phyloP scores from a whole-genome alignment of 2,329 filamentous ascomycete genomes.

The Cytospora leucostoma region DNA sequence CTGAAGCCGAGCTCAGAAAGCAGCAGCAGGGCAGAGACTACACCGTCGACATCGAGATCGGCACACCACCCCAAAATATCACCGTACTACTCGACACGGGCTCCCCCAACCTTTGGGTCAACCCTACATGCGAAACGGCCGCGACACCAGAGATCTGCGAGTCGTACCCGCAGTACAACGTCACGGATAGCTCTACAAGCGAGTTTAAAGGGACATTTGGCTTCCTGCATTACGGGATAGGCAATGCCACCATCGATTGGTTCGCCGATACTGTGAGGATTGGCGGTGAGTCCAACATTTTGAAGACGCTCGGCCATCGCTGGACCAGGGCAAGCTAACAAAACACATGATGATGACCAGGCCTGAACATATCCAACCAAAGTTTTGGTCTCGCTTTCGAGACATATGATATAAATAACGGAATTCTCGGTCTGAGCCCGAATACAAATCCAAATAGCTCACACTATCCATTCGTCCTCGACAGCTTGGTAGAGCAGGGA shows the following conservation, averaged over 20 bases:
- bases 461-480: slow-evolving; percentile 56
- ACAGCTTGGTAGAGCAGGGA: slow-evolving; percentile 49
- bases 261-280: slow-evolving; percentile 50
- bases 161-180: slow-evolving; percentile 48
- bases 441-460: slow-evolving; percentile 33
- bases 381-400: slow-evolving; percentile 51
- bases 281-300: slow-evolving; percentile 38
- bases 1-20: background rate
- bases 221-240: slow-evolving; percentile 42
- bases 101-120: slow-evolving; percentile 58
- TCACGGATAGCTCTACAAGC: slow-evolving; percentile 43
- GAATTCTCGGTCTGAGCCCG: slow-evolving; percentile 54
- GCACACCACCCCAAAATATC: slow-evolving; percentile 50
- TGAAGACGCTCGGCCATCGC: background rate
- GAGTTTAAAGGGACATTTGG: slow-evolving; percentile 41
- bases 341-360: slow-evolving; percentile 27
- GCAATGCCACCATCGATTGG: slow-evolving; percentile 46
- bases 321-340: background rate
- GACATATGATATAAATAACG: slow-evolving; percentile 51
- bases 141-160: slow-evolving; percentile 42
- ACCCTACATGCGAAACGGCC: slow-evolving; percentile 47
- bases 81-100: slow-evolving; percentile 56
- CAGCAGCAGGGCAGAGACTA: slow-evolving; percentile 18
- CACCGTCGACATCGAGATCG: slow-evolving; percentile 43
- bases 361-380: slow-evolving; percentile 45